Base-by-base conservation (phyloP, 176 grass and related monocot genomes). In the Juncus inflexus region DNA sequence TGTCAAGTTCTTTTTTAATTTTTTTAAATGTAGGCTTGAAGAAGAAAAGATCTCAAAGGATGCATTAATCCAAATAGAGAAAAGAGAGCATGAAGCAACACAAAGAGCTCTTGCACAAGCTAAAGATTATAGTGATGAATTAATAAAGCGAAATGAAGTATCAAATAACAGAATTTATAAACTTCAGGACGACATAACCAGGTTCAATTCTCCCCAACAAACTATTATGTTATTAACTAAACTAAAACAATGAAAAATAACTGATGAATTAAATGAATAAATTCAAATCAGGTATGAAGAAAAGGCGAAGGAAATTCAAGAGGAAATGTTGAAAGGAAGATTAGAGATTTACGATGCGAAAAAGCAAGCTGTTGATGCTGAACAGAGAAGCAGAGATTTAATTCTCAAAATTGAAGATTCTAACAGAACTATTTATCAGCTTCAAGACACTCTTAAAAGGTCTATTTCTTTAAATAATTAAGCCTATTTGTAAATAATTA, bases 31-130 rank as follows among this genome's bases (percentile, higher is more conserved):
- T 58, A 70, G 67, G 67, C 53, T 70, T 42, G 67, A 40, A 40
- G 67, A 70, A 70, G 52, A 70, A 41, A 10, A 56, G 8, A 70
- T 70, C 58, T 52, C 67, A 58, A 70, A 70, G 67, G 67, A 70
- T 70, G 67, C 67, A 42, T 42, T 55, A 35, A 51, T 70, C 8
- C 67, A 70, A 45, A 70, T 70, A 58, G 67, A 70, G 19, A 70
- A 70, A 45, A 55, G 38, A 58, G 67, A 70, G 67, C 67, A 70
- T 42, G 67, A 70, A 51, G 67, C 67, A 42, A 70, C 67, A 58
- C 52, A 70, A 37, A 57, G 67, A 70, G 67, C 67, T 58, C 67
- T 70, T 70, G 67, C 38, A 70, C 67, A 70, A 58, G n/a, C 67
- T 19, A 70, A 70, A 42, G 67, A 70, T 15, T 70, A 70, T 9